Base-by-base conservation (phyloP, 129 eudicot genomes). In the Flaveria ramosissima region DNA sequence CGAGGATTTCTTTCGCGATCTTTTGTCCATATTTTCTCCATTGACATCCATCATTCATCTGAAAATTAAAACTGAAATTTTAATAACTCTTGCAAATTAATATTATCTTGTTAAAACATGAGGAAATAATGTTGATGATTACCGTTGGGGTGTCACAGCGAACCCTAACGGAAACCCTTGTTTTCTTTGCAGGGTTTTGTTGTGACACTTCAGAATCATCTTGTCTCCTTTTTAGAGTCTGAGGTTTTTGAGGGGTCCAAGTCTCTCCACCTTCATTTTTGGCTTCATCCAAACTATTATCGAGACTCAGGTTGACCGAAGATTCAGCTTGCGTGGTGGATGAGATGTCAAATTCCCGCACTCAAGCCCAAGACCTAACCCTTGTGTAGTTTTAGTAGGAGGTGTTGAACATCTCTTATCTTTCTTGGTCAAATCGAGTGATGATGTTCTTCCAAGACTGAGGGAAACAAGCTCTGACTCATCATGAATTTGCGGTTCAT, bases 31-130 rank as follows among this genome's bases (percentile, higher is more conserved):
- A 92, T 80, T 92, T 92, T 56, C 98, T 79, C 98, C 98, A 92
- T 88, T 92, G 98, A 57, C 98, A 92, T 42, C 98, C 98, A 73
- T 92, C 98, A 20, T 86, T 90, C 96, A 92, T 92, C 98, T 92
- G 21, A 9, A 6, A 27, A 51, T 46, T 8, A 3, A 52, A 61
- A 41, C 32, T 21, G 6, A 7, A 26, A 1, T 2, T 7, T 50
- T 45, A 46, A 5, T 16, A 17, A 3, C 15, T 1, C 67, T 24
- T 2, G 53, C 1, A 14, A 4, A 48, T 14, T 30, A 30, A 30
- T 30, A 30, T 30, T 5, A 3, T 14, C 14, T 13, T 13, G 4
- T 48, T 10, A 59, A 2, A 59, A 10, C 32, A 59, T 59, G 9
- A 9, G 23, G 65, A 15, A 59, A 59, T 30, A 30, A 30, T 30